phyloP scores from a whole-genome alignment of 2,329 filamentous ascomycete genomes.

The Alternaria ventricosa region DNA sequence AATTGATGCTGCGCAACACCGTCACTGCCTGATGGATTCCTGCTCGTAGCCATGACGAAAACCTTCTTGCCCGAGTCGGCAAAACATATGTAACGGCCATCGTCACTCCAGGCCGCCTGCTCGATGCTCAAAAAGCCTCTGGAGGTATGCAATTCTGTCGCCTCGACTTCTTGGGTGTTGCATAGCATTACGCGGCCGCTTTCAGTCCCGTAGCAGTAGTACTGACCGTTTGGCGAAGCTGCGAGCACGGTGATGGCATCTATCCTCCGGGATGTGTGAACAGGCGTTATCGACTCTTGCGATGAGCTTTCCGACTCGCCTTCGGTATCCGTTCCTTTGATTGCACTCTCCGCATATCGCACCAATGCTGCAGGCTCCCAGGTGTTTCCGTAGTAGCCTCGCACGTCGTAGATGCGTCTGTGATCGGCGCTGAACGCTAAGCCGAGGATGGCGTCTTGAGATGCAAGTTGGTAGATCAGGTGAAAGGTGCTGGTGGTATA shows the following conservation, averaged over 20 bases:
- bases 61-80: background rate
- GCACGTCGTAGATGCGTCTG: background rate
- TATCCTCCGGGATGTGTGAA: background rate
- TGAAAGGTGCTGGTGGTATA: background rate
- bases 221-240: background rate
- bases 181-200: background rate
- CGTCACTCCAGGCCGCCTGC: background rate
- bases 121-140: background rate
- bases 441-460: background rate
- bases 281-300: background rate
- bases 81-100: background rate
- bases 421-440: background rate
- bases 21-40: background rate
- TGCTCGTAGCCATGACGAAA: background rate
- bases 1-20: background rate
- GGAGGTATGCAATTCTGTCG: background rate
- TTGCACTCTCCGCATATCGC: background rate
- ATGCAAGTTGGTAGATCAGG: background rate
- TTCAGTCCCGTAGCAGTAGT: background rate
- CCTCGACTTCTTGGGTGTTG: rapidly evolving
- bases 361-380: background rate
- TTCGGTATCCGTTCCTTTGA: background rate
- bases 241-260: background rate
- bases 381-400: background rate
- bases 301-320: background rate